Base-by-base conservation (phyloP, 208 protist genomes). In the Trypanosomatidae sp. region DNA sequence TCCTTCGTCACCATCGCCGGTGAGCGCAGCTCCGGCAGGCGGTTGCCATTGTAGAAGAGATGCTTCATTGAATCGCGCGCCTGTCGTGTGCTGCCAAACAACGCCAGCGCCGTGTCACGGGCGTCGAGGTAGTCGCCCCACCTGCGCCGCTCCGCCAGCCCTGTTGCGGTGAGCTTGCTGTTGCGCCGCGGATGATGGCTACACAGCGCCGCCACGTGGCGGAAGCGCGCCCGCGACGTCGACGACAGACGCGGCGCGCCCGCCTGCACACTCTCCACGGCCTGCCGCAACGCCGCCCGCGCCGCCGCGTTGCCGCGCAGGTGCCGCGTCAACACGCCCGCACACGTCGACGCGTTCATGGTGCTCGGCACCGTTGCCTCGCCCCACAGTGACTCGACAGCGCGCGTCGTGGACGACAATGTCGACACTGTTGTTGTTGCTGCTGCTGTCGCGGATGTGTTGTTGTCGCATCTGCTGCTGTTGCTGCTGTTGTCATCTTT, bases 51-150 rank as follows among this genome's bases (percentile, higher is more conserved):
- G 64, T 89, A 83, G 48, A 80, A 93, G 11, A 93, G 62, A 46
- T 93, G 58, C 46, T 75, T 74, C 84, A 93, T 93, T 16, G 69
- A 48, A 48, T 93, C 84, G 16, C 84, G 71, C 6, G 79, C 82
- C 38, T 80, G 79, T 53, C 71, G 72, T 2, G 71, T 65, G 10
- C 75, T 86, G 27, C 84, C 84, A 52, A 90, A 93, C 21, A 93
- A 66, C 20, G 71, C 62, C 8, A 93, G 70, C n/a, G 84, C 73
- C 13, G 76, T 72, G 52, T 93, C 84, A 33, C 84, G 79, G 8
- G 84, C 79, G 33, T 93, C 77, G 15, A 89, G 54, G 55, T 93
- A 93, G 20, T 61, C 42, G 1, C 66, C 71, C 84, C 84, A 93
- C 48, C 74, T 78, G 10, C 56, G 54, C 1, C 84, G 66, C 64